A percentile compares a stretch with the other conserved stretches of the same genome.
Conservation (phyloP, 2,329 filamentous ascomycete genomes). For the Talaromyces verruculosus region DNA sequence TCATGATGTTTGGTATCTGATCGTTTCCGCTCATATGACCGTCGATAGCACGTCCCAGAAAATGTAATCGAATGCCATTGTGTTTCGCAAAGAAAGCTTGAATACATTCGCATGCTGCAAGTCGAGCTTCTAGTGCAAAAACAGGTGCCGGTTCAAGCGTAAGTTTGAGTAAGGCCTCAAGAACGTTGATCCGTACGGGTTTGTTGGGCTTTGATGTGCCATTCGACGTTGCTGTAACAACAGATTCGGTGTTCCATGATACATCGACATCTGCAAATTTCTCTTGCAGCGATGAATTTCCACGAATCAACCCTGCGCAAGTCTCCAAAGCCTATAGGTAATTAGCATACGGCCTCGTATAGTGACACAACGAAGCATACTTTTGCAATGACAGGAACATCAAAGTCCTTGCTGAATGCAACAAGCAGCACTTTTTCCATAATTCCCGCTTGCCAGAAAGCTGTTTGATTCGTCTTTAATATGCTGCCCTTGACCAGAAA, state of each 20-base stretch:
- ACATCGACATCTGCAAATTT: conserved; percentile 86
- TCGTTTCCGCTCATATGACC: conserved; percentile 75
- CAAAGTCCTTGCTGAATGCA: conserved; percentile 72
- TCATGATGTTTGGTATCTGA: conserved; percentile 84
- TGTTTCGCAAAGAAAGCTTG: conserved; percentile 90
- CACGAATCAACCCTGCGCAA: conserved; percentile 84
- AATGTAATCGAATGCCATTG: conserved; percentile 76
- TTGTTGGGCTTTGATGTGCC: conserved; percentile 47
- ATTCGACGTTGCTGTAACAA: conserved; percentile 32
- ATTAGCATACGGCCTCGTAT: conserved; percentile 19
- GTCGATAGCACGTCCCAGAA: conserved; percentile 82
- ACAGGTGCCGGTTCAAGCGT: conserved; percentile 67
- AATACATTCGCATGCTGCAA: conserved; percentile 84
- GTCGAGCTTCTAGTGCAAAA: conserved; percentile 73
- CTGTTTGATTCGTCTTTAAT: conserved; percentile 78
- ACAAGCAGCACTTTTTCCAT: conserved; percentile 77
- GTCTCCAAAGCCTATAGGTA: conserved; percentile 68
- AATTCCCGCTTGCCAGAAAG: conserved; percentile 81
- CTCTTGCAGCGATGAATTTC: conserved; percentile 78
- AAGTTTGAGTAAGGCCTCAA: conserved; percentile 86
- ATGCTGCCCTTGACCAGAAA: conserved; percentile 80
- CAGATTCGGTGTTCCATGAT: conserved; percentile 36
- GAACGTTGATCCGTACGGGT: conserved; percentile 74
- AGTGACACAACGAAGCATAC: conserved; percentile 43
- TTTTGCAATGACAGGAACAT: conserved; percentile 78